A percentile compares a stretch with the other conserved stretches of the same genome.
These are phyloP conservation scores for Sclerotiophoma versabilis DNA, from an alignment of 2,329 filamentous ascomycete genomes.

Conservation along the genomic window DNA sequence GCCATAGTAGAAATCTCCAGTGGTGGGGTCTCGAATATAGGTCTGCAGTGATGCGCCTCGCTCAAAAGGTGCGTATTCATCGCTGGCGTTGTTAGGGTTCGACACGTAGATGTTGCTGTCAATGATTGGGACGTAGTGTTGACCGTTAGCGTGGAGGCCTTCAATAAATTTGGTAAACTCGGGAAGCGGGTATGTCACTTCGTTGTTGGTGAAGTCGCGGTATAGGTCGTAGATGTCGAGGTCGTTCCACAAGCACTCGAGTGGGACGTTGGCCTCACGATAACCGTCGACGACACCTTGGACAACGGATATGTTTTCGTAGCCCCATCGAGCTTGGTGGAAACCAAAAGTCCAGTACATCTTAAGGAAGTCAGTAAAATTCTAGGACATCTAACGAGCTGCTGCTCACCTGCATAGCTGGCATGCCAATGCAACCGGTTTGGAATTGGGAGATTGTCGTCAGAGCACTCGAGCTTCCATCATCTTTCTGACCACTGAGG, in stretches of 20 bases:
- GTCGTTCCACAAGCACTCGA: conserved; percentile 52
- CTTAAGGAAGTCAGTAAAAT: neutral
- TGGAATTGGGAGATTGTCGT: conserved; percentile 63
- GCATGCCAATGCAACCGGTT: conserved; percentile 68
- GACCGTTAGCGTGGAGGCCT: conserved; percentile 58
- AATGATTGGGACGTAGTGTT: conserved; percentile 65
- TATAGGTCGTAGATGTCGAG: conserved; percentile 53
- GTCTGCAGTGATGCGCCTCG: conserved; percentile 54
- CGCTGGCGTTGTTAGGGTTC: conserved; percentile 69
- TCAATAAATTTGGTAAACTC: conserved; percentile 58
- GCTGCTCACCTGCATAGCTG: conserved; percentile 73
- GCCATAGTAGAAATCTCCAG: conserved; percentile 58
- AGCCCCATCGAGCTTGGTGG: conserved; percentile 83
- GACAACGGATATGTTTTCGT: conserved; percentile 51
- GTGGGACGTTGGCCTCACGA: conserved; percentile 60
- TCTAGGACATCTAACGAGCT: neutral
- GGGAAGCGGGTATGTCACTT: conserved; percentile 56
- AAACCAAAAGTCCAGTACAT: conserved; percentile 72
- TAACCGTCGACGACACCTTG: conserved; percentile 57
- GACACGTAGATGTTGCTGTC: conserved; percentile 72
- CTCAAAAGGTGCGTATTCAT: conserved; percentile 58
- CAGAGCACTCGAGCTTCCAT: conserved; percentile 65
- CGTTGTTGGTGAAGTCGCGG: conserved; percentile 63
- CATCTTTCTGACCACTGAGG: conserved; percentile 71
- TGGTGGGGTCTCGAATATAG: conserved; percentile 59